Percentiles rank a stretch among this genome's conserved stretches.
Conservation (phyloP, 2,329 filamentous ascomycete species). For the Cryphonectria naterciae region DNA sequence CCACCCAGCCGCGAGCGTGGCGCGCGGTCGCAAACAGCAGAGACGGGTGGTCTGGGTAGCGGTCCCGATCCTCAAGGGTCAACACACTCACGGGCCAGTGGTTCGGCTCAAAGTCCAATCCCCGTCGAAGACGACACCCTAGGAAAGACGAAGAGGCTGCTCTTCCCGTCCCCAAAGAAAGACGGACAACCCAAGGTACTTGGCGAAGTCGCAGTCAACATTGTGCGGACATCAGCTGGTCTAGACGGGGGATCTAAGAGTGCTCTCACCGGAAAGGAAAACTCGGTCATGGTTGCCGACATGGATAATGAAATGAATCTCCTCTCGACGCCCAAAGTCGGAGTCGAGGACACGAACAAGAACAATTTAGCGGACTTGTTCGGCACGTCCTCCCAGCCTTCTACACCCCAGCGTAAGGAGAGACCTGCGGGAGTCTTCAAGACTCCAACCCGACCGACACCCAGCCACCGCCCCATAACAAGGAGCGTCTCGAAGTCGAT, state of each 20-base stretch:
- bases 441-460: conserved; percentile 66
- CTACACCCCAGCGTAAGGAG: conserved; percentile 55
- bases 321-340: conserved; percentile 38
- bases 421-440: conserved; percentile 58
- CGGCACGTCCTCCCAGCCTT: conserved; percentile 59
- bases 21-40: conserved; percentile 34
- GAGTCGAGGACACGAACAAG: conserved; percentile 31
- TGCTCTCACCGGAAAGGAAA: conserved; percentile 48
- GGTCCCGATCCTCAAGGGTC: conserved; percentile 46
- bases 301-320: conserved; percentile 23
- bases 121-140: conserved; percentile 54
- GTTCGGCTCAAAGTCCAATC: conserved; percentile 62
- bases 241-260: conserved; percentile 43
- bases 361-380: conserved; percentile 63
- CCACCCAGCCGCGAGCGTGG: conserved; percentile 31
- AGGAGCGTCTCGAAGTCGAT: conserved; percentile 63
- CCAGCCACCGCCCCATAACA: conserved; percentile 63
- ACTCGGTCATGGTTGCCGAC: conserved; percentile 32
- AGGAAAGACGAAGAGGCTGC: conserved; percentile 66
- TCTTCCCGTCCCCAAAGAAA: conserved; percentile 78
- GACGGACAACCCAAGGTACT: conserved; percentile 65
- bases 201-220: conserved; percentile 59
- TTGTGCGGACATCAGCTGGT: conserved; percentile 49
- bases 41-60: conserved; percentile 22
- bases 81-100: conserved; percentile 59